phyloP scores from a whole-genome alignment of 2,329 filamentous ascomycete genomes.

The Arthrocladium fulminans region DNA sequence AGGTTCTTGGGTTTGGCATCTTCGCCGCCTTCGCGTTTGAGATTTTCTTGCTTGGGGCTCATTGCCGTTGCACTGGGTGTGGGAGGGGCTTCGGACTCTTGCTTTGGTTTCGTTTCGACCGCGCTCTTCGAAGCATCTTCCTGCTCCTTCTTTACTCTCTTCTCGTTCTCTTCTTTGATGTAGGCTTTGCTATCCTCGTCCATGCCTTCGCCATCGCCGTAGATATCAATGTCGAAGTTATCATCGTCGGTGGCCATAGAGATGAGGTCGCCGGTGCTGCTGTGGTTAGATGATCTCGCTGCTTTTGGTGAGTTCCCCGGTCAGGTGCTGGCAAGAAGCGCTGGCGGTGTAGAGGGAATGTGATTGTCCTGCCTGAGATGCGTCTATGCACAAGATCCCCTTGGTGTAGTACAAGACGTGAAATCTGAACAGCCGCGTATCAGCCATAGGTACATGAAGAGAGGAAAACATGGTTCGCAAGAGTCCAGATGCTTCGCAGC shows the following conservation, averaged over 20 bases:
- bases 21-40: constrained; percentile 3
- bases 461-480: background rate
- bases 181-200: constrained; percentile 34
- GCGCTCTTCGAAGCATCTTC: constrained; percentile 11
- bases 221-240: constrained; percentile 64
- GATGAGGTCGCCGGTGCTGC: background rate
- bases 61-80: constrained; percentile 8
- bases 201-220: constrained; percentile 47
- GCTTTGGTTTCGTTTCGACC: constrained; percentile 13
- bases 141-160: constrained; percentile 9
- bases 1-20: constrained; percentile 3
- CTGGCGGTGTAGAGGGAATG: background rate
- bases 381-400: constrained; percentile 6
- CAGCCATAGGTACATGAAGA: background rate
- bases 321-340: background rate
- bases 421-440: background rate
- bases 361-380: constrained; percentile 5
- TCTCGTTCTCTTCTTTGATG: constrained; percentile 27
- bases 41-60: constrained; percentile 2
- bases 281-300: background rate
- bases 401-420: background rate
- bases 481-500: background rate
- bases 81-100: constrained; percentile 19
- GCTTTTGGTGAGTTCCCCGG: background rate
- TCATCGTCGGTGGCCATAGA: constrained; percentile 49